These are phyloP conservation scores for Apiospora koreana DNA, from an alignment of 2,329 filamentous ascomycete species.

Conservation along the genomic window DNA sequence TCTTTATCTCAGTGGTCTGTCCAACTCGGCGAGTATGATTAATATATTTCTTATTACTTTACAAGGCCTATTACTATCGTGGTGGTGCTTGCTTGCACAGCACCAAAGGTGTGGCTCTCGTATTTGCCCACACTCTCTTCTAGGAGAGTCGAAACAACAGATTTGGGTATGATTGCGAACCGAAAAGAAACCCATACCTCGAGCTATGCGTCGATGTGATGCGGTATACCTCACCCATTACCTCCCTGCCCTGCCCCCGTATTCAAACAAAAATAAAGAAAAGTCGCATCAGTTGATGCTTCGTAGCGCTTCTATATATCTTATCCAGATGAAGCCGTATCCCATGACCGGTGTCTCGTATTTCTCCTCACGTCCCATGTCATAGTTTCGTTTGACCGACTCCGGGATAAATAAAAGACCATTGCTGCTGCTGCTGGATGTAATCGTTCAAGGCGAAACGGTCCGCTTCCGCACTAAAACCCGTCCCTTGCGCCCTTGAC, in stretches of 20 bases:
- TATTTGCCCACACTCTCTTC: neutral
- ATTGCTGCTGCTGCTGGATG: neutral
- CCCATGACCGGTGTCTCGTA: neutral
- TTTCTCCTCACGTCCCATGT: neutral
- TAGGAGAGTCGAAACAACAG: neutral
- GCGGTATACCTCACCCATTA: neutral
- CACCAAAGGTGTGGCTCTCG: neutral
- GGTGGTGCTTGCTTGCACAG: neutral
- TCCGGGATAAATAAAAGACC: neutral
- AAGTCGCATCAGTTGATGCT: neutral
- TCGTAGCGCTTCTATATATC: conserved; percentile 1
- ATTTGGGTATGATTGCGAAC: conserved; percentile 2
- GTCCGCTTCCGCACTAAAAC: neutral
- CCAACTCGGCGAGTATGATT: neutral
- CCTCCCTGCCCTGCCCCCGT: neutral
- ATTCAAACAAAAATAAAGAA: neutral
- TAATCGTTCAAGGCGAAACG: neutral
- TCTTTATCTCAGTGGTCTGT: neutral
- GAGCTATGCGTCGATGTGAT: neutral
- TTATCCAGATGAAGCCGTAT: neutral
- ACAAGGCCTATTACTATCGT: neutral
- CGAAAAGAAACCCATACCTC: neutral
- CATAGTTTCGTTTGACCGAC: neutral
- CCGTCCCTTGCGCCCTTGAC: neutral
- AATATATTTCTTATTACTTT: neutral